Percentiles rank a stretch among this genome's conserved stretches.
Conservation (phyloP, 2,329 filamentous ascomycete genomes). For the Cladobotryum mycophilum region DNA sequence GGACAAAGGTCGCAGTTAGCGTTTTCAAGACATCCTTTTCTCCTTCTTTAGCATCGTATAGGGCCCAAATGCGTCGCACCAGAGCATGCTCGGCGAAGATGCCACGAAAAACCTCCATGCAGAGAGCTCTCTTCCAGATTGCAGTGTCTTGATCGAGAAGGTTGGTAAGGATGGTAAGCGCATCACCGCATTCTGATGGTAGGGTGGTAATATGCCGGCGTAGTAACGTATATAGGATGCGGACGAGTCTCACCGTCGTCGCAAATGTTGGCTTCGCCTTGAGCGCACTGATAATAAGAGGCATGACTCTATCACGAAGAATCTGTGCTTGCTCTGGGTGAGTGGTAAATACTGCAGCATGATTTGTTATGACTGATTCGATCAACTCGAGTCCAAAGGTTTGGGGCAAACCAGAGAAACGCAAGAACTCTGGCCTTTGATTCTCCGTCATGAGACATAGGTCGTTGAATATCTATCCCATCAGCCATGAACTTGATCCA, state of each 20-base stretch:
- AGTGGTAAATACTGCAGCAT: slow-evolving; percentile 69
- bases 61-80: slow-evolving; percentile 70
- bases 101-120: slow-evolving; percentile 83
- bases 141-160: slow-evolving; percentile 80
- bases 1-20: slow-evolving; percentile 82
- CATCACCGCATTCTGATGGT: slow-evolving; percentile 73
- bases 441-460: slow-evolving; percentile 83
- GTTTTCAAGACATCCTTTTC: slow-evolving; percentile 74
- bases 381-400: slow-evolving; percentile 87
- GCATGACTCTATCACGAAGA: slow-evolving; percentile 71
- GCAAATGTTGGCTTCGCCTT: slow-evolving; percentile 75
- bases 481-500: slow-evolving; percentile 9
- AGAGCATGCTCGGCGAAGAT: slow-evolving; percentile 77
- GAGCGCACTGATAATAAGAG: slow-evolving; percentile 70
- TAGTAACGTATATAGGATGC: slow-evolving; percentile 77
- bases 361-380: slow-evolving; percentile 81
- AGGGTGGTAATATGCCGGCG: slow-evolving; percentile 71
- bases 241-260: slow-evolving; percentile 71
- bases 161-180: slow-evolving; percentile 73
- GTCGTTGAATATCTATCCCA: slow-evolving; percentile 71
- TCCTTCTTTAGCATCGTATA: slow-evolving; percentile 69
- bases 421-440: slow-evolving; percentile 74
- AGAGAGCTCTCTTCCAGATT: slow-evolving; percentile 81
- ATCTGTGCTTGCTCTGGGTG: slow-evolving; percentile 79
- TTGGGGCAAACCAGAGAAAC: slow-evolving; percentile 69